phyloP scores from a whole-genome alignment of 2,329 filamentous ascomycete genomes.

The Coniochaeta pulveracea region DNA sequence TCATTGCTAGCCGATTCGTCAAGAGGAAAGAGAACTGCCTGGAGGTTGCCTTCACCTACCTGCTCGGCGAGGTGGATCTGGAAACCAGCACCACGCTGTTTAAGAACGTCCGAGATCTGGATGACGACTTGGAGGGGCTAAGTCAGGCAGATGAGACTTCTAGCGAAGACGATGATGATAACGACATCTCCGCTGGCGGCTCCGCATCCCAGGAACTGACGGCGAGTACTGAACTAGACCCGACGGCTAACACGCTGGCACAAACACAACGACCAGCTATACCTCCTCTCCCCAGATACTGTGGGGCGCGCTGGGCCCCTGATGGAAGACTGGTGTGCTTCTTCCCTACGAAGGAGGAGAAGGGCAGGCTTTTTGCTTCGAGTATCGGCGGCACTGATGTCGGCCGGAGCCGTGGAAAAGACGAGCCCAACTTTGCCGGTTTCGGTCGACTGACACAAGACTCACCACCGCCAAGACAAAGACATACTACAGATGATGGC shows the following conservation, averaged over 20 bases:
- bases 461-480: constrained; percentile 31
- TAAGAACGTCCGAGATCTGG: constrained; percentile 52
- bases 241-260: constrained; percentile 30
- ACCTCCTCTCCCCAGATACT: constrained; percentile 45
- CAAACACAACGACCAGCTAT: constrained; percentile 39
- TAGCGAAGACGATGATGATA: constrained; percentile 71
- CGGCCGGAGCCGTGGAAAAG: constrained; percentile 35
- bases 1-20: constrained; percentile 44
- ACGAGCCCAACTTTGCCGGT: constrained; percentile 44
- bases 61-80: constrained; percentile 51
- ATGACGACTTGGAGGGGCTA: constrained; percentile 42
- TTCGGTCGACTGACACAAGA: constrained; percentile 45
- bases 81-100: constrained; percentile 50
- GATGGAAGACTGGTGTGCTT: constrained; percentile 56
- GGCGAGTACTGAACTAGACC: constrained; percentile 39
- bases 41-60: constrained; percentile 49
- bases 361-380: constrained; percentile 37
- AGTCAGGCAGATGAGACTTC: constrained; percentile 69
- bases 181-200: constrained; percentile 37
- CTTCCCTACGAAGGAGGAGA: constrained; percentile 57
- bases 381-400: constrained; percentile 27
- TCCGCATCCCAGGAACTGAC: constrained; percentile 48
- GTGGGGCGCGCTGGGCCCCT: constrained; percentile 49
- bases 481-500: constrained; percentile 35
- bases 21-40: constrained; percentile 49